Evolutionary conservation across 805 yeast genomes (phyloP).

Genomic region (Blastobotrys terrestris): DNA sequence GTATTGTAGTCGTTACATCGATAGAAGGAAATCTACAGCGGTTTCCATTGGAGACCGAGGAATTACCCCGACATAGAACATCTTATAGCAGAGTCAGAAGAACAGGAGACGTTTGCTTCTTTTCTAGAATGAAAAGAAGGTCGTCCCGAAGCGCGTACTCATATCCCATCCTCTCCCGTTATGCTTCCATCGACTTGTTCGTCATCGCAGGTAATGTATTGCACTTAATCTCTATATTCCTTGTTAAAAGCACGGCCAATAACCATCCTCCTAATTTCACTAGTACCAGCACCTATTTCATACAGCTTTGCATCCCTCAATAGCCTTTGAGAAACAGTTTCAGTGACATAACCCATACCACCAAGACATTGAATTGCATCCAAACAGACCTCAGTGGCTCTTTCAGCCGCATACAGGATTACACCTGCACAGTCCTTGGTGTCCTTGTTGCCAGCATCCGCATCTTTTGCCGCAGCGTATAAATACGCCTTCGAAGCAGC

Average conservation of each 20-base stretch:
- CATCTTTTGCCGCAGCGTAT: conserved; percentile 24
- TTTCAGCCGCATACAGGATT: conserved; percentile 31
- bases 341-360: conserved; percentile 31
- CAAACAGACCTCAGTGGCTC: conserved; percentile 29
- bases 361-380: conserved; percentile 31
- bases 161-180: no score
- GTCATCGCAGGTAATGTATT: no score
- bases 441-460: conserved; percentile 23
- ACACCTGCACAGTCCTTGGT: conserved; percentile 31
- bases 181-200: no score
- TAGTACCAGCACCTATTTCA: conserved; percentile 31
- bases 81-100: no score
- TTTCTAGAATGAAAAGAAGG: no score
- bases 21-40: no score
- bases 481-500: conserved; percentile 28
- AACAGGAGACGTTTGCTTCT: no score
- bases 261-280: conserved; percentile 30
- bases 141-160: no score
- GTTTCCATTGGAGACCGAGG: no score
- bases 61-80: no score
- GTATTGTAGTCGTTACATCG: no score
- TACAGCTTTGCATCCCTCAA: conserved; percentile 30
- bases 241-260: conserved; percentile 30
- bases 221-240: conserved; percentile 16
- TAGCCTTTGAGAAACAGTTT: conserved; percentile 29